phyloP scores from a whole-genome alignment of 2,329 filamentous ascomycete species.

The Septoria linicola region DNA sequence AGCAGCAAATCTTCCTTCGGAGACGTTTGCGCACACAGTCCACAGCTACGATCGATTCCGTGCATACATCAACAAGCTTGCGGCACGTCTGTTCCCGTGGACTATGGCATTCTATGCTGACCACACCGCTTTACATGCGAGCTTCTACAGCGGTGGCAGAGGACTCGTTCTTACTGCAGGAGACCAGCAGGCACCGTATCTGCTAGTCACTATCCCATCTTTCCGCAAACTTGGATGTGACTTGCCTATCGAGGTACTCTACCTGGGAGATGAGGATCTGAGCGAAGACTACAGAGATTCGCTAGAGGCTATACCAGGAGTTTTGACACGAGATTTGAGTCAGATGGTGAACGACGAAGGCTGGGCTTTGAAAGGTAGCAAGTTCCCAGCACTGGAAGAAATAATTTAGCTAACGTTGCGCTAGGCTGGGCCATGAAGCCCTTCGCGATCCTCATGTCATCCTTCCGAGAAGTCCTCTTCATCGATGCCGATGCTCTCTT shows the following conservation, averaged over 20 bases:
- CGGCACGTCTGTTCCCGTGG: slow-evolving; percentile 43
- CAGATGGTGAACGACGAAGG: slow-evolving; percentile 48
- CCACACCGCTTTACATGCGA: slow-evolving; percentile 42
- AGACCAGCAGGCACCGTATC: slow-evolving; percentile 45
- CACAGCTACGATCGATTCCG: slow-evolving; percentile 47
- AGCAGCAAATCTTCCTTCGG: neutral
- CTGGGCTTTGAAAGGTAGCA: slow-evolving; percentile 41
- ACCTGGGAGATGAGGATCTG: slow-evolving; percentile 47
- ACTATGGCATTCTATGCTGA: slow-evolving; percentile 47
- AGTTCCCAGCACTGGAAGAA: too few species aligned
- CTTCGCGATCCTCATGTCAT: slow-evolving; percentile 49
- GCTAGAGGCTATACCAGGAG: slow-evolving; percentile 45
- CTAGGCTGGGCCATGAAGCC: slow-evolving; percentile 50
- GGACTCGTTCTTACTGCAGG: slow-evolving; percentile 50
- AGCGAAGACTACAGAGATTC: slow-evolving; percentile 44
- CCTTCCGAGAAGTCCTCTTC: slow-evolving; percentile 50
- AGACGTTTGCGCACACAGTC: slow-evolving; percentile 25
- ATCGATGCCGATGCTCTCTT: slow-evolving; percentile 48
- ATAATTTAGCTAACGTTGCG: neutral
- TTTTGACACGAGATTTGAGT: slow-evolving; percentile 47
- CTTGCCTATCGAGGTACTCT: slow-evolving; percentile 44
- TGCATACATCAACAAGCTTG: slow-evolving; percentile 42
- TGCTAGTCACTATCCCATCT: slow-evolving; percentile 46
- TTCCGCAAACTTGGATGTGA: slow-evolving; percentile 42
- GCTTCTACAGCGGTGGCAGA: slow-evolving; percentile 41